Percentiles rank a stretch among this genome's conserved stretches.
phyloP scores from a whole-genome alignment of 1,284 basidiomycete genomes.

The Irpex sp. region DNA sequence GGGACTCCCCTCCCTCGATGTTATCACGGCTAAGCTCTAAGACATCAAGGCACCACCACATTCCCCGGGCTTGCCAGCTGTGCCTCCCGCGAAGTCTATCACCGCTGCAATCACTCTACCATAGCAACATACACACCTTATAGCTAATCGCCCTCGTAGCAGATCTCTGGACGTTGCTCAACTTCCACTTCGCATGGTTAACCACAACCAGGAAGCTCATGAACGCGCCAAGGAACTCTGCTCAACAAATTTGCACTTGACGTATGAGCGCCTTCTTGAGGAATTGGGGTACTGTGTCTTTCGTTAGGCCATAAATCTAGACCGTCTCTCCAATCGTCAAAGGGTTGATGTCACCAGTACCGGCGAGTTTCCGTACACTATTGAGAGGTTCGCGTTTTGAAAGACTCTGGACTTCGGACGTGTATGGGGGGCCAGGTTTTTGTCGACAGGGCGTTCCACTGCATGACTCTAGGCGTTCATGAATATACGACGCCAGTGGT shows the following conservation, averaged over 20 bases:
- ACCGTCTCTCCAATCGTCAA: neutral
- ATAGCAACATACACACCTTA: neutral
- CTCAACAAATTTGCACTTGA: too few species aligned
- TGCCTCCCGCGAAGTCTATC: neutral
- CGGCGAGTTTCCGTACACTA: too few species aligned
- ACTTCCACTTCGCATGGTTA: too few species aligned
- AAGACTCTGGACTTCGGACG: too few species aligned
- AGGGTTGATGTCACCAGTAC: neutral
- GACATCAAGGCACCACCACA: neutral
- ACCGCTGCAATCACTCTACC: neutral
- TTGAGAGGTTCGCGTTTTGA: too few species aligned
- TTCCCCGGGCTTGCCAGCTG: neutral
- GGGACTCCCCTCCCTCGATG: neutral
- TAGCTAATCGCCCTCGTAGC: neutral
- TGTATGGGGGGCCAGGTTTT: too few species aligned
- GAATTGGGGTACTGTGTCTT: neutral
- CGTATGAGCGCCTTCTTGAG: neutral
- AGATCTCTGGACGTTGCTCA: too few species aligned
- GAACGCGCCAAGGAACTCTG: too few species aligned
- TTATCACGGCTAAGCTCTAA: neutral
- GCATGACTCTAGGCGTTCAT: too few species aligned
- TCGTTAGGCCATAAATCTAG: neutral
- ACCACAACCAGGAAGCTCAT: too few species aligned
- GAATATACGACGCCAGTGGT: too few species aligned
- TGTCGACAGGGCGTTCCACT: too few species aligned